Base-by-base conservation (phyloP, 371 early-diverging fungal species). In the Saksenaea vasiformis region DNA sequence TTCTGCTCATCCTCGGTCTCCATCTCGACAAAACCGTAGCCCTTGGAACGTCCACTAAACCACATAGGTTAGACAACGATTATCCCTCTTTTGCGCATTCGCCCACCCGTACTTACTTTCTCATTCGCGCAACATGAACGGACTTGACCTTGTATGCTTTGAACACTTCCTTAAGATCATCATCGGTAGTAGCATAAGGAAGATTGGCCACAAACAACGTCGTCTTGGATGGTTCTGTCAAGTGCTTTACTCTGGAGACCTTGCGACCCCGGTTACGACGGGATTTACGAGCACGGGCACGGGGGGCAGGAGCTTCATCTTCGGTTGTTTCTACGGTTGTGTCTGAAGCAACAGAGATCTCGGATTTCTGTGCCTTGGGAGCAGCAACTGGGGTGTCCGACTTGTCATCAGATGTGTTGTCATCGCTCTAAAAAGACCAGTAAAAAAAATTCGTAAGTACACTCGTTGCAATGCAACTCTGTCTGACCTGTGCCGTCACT, bases 11-110 rank as follows among this genome's bases (percentile, higher is more conserved):
- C 85, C 64, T 91, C 85, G 67, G 73, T 74, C 14, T 72, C 85
- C 56, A 93, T 82, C 64, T 93, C 93, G 36, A 95, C 92, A 74
- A 96, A 95, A 15, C 96, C 96, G 77, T 88, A 95, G 44, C 96
- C 95, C 80, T 92, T 93, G 76, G 89, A 86, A 43, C 89, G 85
- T 13, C 90, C 91, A 35, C 61, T 61, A n/a, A 31, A 15, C 14
- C 24, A 8, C 8, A 22, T 2, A 22, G n/a, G 22, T 47, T 47
- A 47, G 24, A 47, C 22, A 1, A n/a, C 9, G 8, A 3, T 22
- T 22, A 22, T n/a, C 22, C n/a, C n/a, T 22, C 10, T 10, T 47
- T 10, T 19, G 27, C 27, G 27, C 15, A 0, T 14, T 28, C 28
- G 19, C 13, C 9, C 19, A 36, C 61, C 24, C 13, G 26, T 14